A percentile compares a stretch with the other conserved stretches of the same genome.
These are phyloP conservation scores for Discostella pseudostelligera DNA, from an alignment of 108 stramenopile genomes.

Conservation along the genomic window DNA sequence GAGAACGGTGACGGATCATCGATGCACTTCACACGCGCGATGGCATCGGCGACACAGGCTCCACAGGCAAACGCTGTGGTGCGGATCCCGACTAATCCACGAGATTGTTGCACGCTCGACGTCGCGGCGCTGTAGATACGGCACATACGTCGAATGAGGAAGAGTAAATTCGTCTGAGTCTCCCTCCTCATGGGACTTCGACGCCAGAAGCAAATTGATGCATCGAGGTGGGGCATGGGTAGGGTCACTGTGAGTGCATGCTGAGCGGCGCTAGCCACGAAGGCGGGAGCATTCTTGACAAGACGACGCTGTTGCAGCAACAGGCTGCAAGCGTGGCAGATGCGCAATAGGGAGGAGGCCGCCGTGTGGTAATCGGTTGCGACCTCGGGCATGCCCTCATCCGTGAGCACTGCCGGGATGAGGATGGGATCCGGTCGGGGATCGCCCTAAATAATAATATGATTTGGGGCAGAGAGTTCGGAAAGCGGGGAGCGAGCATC, in stretches of 20 bases:
- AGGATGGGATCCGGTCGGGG: slow-evolving; percentile 90
- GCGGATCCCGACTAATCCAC: slow-evolving; percentile 96
- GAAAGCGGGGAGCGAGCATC: too few species aligned
- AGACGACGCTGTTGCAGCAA: slow-evolving; percentile 92
- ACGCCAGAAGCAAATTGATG: slow-evolving; percentile 93
- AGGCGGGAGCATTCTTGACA: slow-evolving; percentile 95
- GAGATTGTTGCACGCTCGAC: slow-evolving; percentile 90
- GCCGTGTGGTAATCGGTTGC: slow-evolving; percentile 86
- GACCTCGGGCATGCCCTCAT: slow-evolving; percentile 83
- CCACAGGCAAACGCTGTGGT: slow-evolving; percentile 94
- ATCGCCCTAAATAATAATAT: slow-evolving; percentile 52
- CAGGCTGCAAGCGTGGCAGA: slow-evolving; percentile 92
- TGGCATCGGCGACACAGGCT: slow-evolving; percentile 94
- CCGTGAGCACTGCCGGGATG: slow-evolving; percentile 94
- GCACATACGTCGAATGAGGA: slow-evolving; percentile 86
- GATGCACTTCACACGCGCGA: slow-evolving; percentile 88
- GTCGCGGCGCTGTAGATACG: slow-evolving; percentile 88
- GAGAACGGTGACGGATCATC: slow-evolving; percentile 95
- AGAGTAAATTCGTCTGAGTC: slow-evolving; percentile 84
- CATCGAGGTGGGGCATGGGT: slow-evolving; percentile 90
- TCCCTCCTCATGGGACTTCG: slow-evolving; percentile 88
- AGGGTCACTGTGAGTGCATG: slow-evolving; percentile 92
- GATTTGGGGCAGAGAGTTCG: slow-evolving; percentile 2
- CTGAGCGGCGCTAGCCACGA: slow-evolving; percentile 93
- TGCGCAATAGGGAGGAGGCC: slow-evolving; percentile 84